Conservation (phyloP, 2,329 filamentous ascomycete species). For the Aureobasidium sp. region DNA sequence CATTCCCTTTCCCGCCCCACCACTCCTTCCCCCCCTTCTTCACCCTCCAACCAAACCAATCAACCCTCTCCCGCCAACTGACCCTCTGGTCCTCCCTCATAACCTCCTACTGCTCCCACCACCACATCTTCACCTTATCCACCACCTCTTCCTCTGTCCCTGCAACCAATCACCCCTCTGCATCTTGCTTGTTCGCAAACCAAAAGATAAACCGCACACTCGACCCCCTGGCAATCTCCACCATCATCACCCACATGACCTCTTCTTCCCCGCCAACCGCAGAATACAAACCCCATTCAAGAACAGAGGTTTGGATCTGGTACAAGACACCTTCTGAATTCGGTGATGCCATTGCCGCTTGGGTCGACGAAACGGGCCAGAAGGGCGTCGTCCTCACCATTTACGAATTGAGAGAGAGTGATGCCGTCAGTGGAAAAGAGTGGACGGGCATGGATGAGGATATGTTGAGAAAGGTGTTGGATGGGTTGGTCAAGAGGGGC, state of each 20-base stretch:
- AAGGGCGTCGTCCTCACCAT: slow-evolving; percentile 83
- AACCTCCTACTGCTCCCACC: slow-evolving; percentile 72
- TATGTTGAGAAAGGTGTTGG: slow-evolving; percentile 70
- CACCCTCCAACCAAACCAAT: slow-evolving; percentile 68
- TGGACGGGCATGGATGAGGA: slow-evolving; percentile 62
- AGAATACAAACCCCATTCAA: slow-evolving; percentile 28
- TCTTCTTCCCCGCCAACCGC: slow-evolving; percentile 26
- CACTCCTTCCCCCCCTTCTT: slow-evolving; percentile 82
- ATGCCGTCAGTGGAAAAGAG: slow-evolving; percentile 54
- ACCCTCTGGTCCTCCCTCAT: slow-evolving; percentile 81
- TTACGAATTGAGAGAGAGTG: slow-evolving; percentile 86
- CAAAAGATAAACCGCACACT: slow-evolving; percentile 38
- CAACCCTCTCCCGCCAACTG: slow-evolving; percentile 68
- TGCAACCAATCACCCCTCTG: no score
- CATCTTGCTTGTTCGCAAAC: slow-evolving; percentile 55
- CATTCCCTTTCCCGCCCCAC: slow-evolving; percentile 40
- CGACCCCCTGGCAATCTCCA: slow-evolving; percentile 45
- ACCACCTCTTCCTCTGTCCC: slow-evolving; percentile 50
- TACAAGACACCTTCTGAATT: slow-evolving; percentile 89
- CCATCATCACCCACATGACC: slow-evolving; percentile 51
- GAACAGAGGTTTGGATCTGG: slow-evolving; percentile 64
- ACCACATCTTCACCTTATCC: slow-evolving; percentile 66
- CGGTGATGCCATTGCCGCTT: slow-evolving; percentile 69
- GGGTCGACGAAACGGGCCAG: slow-evolving; percentile 81
- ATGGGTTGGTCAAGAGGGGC: slow-evolving; percentile 77